Evolutionary conservation across 2,329 filamentous ascomycete genomes (phyloP).

Genomic region (Claviceps pusilla): DNA sequence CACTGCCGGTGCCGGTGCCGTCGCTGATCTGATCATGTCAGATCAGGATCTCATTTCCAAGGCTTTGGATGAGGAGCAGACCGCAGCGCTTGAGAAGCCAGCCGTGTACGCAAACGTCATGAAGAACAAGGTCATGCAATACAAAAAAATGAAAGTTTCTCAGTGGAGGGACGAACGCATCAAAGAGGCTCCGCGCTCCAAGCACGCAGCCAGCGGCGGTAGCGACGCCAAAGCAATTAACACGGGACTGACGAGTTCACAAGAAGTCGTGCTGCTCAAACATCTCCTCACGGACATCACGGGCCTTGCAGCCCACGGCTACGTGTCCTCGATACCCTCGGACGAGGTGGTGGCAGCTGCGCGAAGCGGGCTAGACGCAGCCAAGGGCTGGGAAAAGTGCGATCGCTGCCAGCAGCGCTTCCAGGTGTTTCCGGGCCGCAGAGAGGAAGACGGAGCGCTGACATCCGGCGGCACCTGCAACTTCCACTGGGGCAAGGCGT

Average conservation of each 20-base stretch:
- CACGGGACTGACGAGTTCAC: constrained; percentile 51
- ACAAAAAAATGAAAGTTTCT: constrained; percentile 57
- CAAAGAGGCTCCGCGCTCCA: constrained; percentile 11
- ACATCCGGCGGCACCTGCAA: constrained; percentile 63
- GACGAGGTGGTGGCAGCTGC: constrained; percentile 52
- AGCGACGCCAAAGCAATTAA: constrained; percentile 37
- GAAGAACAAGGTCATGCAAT: constrained; percentile 61
- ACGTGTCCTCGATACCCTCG: constrained; percentile 55
- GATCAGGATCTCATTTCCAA: constrained; percentile 53
- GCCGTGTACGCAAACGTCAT: constrained; percentile 70
- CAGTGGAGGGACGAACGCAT: constrained; percentile 55
- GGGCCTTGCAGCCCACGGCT: constrained; percentile 54
- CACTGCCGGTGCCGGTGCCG: constrained; percentile 13
- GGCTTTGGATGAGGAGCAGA: constrained; percentile 66
- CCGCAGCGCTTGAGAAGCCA: constrained; percentile 49
- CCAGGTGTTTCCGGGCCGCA: constrained; percentile 77
- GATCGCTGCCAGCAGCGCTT: constrained; percentile 78
- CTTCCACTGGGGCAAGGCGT: constrained; percentile 63
- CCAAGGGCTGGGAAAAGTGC: constrained; percentile 72
- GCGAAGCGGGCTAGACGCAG: constrained; percentile 46
- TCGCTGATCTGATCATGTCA: constrained; percentile 35
- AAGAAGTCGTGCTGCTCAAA: constrained; percentile 54
- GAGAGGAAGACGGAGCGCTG: constrained; percentile 60
- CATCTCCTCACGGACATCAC: constrained; percentile 49
- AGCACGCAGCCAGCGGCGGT: constrained; percentile 10